Evolutionary conservation across 768 basidiomycete genomes (phyloP), one percentile per base, ranked within the genome.

Genomic region (Mycena albidolilacea): DNA sequence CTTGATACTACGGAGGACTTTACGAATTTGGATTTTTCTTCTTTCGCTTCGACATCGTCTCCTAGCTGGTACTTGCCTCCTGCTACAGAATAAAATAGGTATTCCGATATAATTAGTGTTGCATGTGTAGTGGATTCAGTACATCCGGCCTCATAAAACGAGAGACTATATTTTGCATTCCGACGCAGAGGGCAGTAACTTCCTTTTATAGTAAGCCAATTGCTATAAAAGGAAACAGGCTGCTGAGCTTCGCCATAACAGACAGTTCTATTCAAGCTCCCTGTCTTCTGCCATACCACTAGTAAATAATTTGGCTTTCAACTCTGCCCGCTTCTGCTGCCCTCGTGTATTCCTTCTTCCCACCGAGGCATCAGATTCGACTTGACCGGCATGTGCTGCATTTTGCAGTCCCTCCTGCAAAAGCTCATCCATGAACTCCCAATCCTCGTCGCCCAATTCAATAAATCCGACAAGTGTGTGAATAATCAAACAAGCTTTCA

Each of bases 341-440:
- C 70, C 70, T 2, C 57, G 54, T 3, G 64, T 52, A 12, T 71
- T 66, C 39, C 65, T 54, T 43, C 59, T 43, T 19, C 23, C 60
- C 7, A 59, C 30, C 2, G 64, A 54, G 1, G 39, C 48, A 11
- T 67, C 67, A 3, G 14, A 23, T 5, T 68, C 58, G 14, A 23
- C n/a, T 30, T 30, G 30, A 0, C 60, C 38, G 19, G 55, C 58
- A 30, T 59, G 5, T 1, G 39, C 39, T 2, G 30, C 43, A 72
- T 61, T 57, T 8, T 8, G 21, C 2, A 66, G 58, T 5, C 58
- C 70, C n/a, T 64, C 70, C 15, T 38, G 7, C n/a, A 57, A 23
- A 38, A 64, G 64, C 57, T 71, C 70, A 3, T 58, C 43, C 43
- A 38, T 46, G 17, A 44, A 71, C 0, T 71, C 70, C 11, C 7